phyloP scores from a whole-genome alignment of 352 stramenopile genomes.

The Phytophthora boehmeriae region DNA sequence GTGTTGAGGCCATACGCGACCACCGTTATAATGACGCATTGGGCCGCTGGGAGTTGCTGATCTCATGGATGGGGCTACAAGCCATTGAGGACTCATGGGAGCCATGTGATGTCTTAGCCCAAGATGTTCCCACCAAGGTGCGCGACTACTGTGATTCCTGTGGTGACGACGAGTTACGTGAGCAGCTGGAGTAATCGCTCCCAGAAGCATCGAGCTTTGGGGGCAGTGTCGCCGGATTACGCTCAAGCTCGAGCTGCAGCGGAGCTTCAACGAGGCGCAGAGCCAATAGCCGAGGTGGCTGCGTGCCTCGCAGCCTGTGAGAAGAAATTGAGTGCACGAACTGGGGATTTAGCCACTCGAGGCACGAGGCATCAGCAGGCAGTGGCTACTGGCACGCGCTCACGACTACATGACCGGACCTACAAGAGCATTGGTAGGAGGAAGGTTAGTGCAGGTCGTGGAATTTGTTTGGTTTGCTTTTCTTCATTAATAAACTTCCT shows the following conservation, averaged over 20 bases:
- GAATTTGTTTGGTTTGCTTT: no score
- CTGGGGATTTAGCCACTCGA: no score
- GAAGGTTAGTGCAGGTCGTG: no score
- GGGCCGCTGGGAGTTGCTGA: conserved; percentile 7
- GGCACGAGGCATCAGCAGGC: no score
- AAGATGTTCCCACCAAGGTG: conserved; percentile 7
- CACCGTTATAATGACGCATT: conserved; percentile 3
- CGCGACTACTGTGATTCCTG: no score
- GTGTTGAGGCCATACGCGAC: neutral
- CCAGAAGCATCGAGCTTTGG: neutral
- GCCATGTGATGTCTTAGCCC: neutral
- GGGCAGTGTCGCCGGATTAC: conserved; percentile 1
- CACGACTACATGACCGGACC: no score
- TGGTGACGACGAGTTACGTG: no score
- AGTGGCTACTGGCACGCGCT: no score
- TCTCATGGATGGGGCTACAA: conserved; percentile 13
- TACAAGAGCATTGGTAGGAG: no score
- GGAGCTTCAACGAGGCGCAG: conserved; percentile 6
- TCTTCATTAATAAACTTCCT: no score
- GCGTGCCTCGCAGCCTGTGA: neutral
- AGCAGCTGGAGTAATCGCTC: neutral
- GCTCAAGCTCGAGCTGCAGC: neutral
- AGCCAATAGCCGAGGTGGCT: neutral
- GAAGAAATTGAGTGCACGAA: no score
- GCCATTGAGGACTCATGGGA: conserved; percentile 11